Evolutionary conservation across 352 stramenopile genomes (phyloP).

Genomic region (Phytophthora melonis): DNA sequence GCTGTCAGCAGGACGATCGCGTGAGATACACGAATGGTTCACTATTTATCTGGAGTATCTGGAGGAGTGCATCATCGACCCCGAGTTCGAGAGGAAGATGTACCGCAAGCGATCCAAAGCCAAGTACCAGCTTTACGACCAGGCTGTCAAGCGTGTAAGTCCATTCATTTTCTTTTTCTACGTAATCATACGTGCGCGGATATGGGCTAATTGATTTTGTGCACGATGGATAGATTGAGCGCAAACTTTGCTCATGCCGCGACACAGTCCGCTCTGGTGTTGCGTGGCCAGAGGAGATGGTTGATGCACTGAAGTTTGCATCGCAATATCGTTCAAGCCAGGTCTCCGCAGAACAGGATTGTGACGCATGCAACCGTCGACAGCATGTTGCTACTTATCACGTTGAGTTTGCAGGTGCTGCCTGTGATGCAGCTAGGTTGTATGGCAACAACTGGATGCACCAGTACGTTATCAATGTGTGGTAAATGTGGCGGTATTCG

Average conservation of each 20-base stretch:
- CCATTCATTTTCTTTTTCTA: background rate
- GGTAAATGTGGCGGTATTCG: background rate
- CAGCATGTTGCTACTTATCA: slow-evolving; percentile 71
- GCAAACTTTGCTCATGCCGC: slow-evolving; percentile 72
- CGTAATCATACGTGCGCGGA: background rate
- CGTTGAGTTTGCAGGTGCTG: slow-evolving; percentile 66
- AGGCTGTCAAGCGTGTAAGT: slow-evolving; percentile 74
- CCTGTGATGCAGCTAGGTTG: slow-evolving; percentile 69
- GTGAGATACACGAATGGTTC: slow-evolving; percentile 84
- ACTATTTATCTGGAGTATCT: slow-evolving; percentile 86
- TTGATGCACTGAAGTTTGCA: slow-evolving; percentile 58
- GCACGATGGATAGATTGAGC: slow-evolving; percentile 64
- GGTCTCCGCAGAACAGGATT: slow-evolving; percentile 52
- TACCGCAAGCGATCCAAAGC: slow-evolving; percentile 40
- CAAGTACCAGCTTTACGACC: slow-evolving; percentile 59
- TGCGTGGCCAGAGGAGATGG: slow-evolving; percentile 75
- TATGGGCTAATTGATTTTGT: background rate
- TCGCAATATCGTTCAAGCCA: slow-evolving; percentile 50
- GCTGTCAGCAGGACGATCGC: slow-evolving; percentile 53
- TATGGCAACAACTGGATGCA: slow-evolving; percentile 78
- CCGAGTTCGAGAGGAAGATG: slow-evolving; percentile 70
- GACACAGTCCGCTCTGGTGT: slow-evolving; percentile 74
- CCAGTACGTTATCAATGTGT: slow-evolving; percentile 37
- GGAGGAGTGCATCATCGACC: slow-evolving; percentile 74
- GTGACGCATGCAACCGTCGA: slow-evolving; percentile 77